Conservation (phyloP, 495 filamentous ascomycete genomes). For the Delitschia confertaspora region DNA sequence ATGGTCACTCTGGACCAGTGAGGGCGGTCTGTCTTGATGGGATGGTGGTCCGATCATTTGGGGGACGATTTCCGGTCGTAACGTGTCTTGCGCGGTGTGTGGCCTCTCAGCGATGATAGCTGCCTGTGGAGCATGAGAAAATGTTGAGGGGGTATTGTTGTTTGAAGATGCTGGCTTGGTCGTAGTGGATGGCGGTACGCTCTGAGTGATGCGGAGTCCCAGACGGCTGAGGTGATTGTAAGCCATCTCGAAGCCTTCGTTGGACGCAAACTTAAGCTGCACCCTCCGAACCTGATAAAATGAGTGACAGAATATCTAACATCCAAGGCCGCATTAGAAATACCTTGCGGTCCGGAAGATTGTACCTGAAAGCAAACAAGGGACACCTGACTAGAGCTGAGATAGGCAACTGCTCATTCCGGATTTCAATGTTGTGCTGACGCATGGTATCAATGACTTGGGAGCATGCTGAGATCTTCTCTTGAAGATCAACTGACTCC, state of each 20-base stretch:
- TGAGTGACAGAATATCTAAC: background rate
- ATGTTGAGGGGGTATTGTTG: background rate
- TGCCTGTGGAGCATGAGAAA: background rate
- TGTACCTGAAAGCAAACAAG: slow-evolving; percentile 26
- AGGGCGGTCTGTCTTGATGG: too few relatives aligned
- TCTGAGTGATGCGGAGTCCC: slow-evolving; percentile 29
- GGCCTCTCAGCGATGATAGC: too few relatives aligned
- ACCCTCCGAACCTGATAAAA: slow-evolving; percentile 37
- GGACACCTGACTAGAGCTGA: slow-evolving; percentile 19
- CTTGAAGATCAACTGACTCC: slow-evolving; percentile 19
- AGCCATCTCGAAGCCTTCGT: slow-evolving; percentile 33
- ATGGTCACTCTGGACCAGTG: too few relatives aligned
- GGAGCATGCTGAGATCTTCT: slow-evolving; percentile 5
- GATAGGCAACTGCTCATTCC: slow-evolving; percentile 24
- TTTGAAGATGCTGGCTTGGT: background rate
- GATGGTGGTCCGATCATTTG: too few relatives aligned
- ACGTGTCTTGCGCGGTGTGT: too few relatives aligned
- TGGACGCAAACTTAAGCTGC: slow-evolving; percentile 39
- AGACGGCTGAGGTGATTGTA: slow-evolving; percentile 29
- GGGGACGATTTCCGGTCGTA: too few relatives aligned
- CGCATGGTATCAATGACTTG: slow-evolving; percentile 6
- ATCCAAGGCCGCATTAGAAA: background rate
- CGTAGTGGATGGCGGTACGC: slow-evolving; percentile 1
- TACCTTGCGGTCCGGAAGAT: slow-evolving; percentile 19
- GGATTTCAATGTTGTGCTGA: slow-evolving; percentile 5